Evolutionary conservation across 257 asterid genomes (phyloP).

Genomic region (Parsonsia alboflavescens): DNA sequence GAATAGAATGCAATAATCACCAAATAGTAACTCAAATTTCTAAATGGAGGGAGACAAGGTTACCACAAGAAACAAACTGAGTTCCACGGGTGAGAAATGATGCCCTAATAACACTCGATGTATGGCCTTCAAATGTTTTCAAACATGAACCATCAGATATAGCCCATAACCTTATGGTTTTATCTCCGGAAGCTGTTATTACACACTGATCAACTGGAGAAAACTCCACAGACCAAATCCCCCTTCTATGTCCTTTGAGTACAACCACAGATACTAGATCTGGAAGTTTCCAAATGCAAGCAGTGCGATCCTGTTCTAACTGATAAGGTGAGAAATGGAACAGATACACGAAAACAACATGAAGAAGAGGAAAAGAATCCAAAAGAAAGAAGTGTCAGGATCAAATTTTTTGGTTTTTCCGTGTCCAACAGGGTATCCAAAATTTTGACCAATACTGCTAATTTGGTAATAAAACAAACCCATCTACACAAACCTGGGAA

Average conservation of each 20-base stretch:
- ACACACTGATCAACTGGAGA: slow-evolving; percentile 98
- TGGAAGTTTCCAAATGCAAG: slow-evolving; percentile 90
- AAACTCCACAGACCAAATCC: slow-evolving; percentile 97
- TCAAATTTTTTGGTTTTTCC: not conserved
- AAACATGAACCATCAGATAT: slow-evolving; percentile 88
- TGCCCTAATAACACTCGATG: slow-evolving; percentile 83
- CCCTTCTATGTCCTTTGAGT: slow-evolving; percentile 93
- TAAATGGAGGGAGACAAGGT: slow-evolving; percentile 17
- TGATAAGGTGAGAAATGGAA: slow-evolving; percentile 14
- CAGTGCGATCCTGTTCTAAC: slow-evolving; percentile 85
- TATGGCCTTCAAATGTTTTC: slow-evolving; percentile 94
- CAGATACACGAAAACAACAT: slow-evolving; percentile 9
- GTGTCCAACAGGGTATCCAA: not conserved
- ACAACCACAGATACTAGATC: slow-evolving; percentile 71
- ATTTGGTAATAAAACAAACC: not conserved
- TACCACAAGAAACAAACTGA: slow-evolving; percentile 91
- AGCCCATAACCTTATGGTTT: slow-evolving; percentile 89
- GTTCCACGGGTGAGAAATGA: slow-evolving; percentile 87
- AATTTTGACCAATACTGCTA: not conserved
- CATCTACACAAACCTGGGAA: slow-evolving; percentile 67
- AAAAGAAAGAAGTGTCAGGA: not conserved
- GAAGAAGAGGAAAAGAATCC: slow-evolving; percentile 1
- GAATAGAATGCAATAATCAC: slow-evolving; percentile 5
- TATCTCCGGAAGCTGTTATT: slow-evolving; percentile 94
- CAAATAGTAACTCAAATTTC: slow-evolving; percentile 6